Conservation (phyloP, 2,329 filamentous ascomycete genomes). For the Eutypa lata region DNA sequence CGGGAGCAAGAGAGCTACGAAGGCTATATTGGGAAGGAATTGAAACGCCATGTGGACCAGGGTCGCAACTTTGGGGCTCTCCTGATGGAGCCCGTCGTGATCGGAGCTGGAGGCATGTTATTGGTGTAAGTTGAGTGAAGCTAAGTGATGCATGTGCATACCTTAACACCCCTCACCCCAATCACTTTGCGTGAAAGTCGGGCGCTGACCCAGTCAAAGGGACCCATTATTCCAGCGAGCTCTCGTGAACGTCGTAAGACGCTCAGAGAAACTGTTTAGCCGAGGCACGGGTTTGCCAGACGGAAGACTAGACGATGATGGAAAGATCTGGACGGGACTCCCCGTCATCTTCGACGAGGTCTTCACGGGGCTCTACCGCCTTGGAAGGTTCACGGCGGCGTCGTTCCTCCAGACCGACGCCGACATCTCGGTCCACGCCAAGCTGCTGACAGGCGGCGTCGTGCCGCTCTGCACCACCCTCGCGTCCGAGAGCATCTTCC, state of each 20-base stretch:
- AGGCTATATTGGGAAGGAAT: slow-evolving; percentile 45
- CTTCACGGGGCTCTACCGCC: slow-evolving; percentile 80
- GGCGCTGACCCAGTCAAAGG: slow-evolving; percentile 34
- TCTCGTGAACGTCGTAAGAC: slow-evolving; percentile 65
- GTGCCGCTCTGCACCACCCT: slow-evolving; percentile 74
- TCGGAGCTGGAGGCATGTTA: slow-evolving; percentile 67
- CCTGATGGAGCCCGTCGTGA: slow-evolving; percentile 62
- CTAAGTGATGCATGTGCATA: slow-evolving; percentile 10
- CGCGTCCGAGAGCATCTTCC: slow-evolving; percentile 70
- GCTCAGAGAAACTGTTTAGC: slow-evolving; percentile 53
- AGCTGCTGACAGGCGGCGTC: slow-evolving; percentile 77
- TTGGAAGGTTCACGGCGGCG: slow-evolving; percentile 68
- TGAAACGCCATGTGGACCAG: slow-evolving; percentile 43
- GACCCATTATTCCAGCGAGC: slow-evolving; percentile 79
- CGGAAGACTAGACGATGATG: slow-evolving; percentile 3
- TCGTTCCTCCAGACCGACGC: slow-evolving; percentile 66
- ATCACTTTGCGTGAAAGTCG: too few species aligned
- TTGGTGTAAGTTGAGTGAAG: slow-evolving; percentile 59
- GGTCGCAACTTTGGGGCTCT: slow-evolving; percentile 59
- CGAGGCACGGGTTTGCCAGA: background rate
- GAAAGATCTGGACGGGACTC: slow-evolving; percentile 63
- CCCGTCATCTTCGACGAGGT: slow-evolving; percentile 84
- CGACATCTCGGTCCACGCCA: slow-evolving; percentile 79
- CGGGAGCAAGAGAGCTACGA: slow-evolving; percentile 39
- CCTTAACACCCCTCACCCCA: too few species aligned